phyloP scores from a whole-genome alignment of 2,329 filamentous ascomycete species.

The Neophaeococcomyces aloes region DNA sequence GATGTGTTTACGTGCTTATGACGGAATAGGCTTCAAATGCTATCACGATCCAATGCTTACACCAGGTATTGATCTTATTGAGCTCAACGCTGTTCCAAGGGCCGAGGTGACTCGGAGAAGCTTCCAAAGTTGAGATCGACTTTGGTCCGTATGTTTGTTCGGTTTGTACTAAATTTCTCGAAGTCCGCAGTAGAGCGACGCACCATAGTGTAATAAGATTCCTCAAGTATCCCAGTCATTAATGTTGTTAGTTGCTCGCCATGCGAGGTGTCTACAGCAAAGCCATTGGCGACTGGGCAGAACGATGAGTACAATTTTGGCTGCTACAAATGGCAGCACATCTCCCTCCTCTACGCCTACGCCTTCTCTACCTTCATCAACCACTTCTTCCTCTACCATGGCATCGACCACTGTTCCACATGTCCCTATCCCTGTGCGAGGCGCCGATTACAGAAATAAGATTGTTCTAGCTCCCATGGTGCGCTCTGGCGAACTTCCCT shows the following conservation, averaged over 20 bases:
- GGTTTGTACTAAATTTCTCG: too few species aligned
- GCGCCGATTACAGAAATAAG: slow-evolving; percentile 89
- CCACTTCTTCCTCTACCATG: background rate
- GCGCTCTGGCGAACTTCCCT: slow-evolving; percentile 88
- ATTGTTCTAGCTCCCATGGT: slow-evolving; percentile 97
- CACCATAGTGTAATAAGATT: background rate
- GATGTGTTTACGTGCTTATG: too few species aligned
- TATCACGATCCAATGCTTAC: too few species aligned
- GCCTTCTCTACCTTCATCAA: background rate
- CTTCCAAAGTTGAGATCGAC: too few species aligned
- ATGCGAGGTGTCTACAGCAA: slow-evolving; percentile 7
- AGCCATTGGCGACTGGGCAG: slow-evolving; percentile 2
- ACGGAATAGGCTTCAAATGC: too few species aligned
- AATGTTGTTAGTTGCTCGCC: slow-evolving; percentile 6
- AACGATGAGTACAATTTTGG: background rate
- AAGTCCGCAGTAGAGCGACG: too few species aligned
- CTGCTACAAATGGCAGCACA: background rate
- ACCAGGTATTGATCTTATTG: too few species aligned
- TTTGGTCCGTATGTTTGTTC: too few species aligned
- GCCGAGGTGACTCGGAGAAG: too few species aligned
- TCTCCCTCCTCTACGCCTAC: background rate
- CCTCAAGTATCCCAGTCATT: background rate
- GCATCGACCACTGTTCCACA: slow-evolving; percentile 36
- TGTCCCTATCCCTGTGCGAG: slow-evolving; percentile 75
- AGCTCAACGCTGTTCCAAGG: too few species aligned